Evolutionary conservation across 176 grass and related monocot genomes (phyloP).

Genomic region (Aegilops bicornis): DNA sequence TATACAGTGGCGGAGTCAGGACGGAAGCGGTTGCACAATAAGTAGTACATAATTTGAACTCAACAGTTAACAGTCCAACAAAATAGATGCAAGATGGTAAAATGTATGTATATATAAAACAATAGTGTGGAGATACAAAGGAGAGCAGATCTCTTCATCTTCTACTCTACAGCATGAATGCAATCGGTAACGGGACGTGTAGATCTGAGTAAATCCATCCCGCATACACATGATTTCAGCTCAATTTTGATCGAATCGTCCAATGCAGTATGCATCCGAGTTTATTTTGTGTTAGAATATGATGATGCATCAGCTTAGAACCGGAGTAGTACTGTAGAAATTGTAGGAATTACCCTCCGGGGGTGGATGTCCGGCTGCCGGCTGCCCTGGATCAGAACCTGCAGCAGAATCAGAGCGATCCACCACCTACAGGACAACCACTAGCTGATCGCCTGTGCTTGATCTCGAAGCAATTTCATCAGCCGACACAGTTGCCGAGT

Average conservation of each 20-base stretch:
- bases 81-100: background rate
- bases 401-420: too few relatives aligned
- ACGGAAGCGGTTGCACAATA: background rate
- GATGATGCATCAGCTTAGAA: background rate
- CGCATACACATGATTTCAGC: background rate
- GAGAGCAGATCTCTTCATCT: background rate
- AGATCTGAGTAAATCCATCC: background rate
- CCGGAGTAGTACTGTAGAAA: background rate
- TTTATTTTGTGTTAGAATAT: background rate
- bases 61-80: background rate
- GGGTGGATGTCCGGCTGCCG: too few relatives aligned
- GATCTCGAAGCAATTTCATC: too few relatives aligned
- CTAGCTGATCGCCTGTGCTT: too few relatives aligned
- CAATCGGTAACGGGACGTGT: background rate
- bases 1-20: too few relatives aligned
- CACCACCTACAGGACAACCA: too few relatives aligned
- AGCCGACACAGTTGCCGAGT: too few relatives aligned
- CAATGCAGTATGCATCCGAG: background rate
- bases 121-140: background rate
- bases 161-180: background rate
- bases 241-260: background rate
- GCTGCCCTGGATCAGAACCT: too few relatives aligned
- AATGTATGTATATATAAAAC: background rate
- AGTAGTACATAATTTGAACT: too few relatives aligned
- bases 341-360: background rate